A percentile compares a stretch with the other conserved stretches of the same genome.
phyloP scores from a whole-genome alignment of 2,329 filamentous ascomycete genomes.

The Zymoseptoria crescenta region DNA sequence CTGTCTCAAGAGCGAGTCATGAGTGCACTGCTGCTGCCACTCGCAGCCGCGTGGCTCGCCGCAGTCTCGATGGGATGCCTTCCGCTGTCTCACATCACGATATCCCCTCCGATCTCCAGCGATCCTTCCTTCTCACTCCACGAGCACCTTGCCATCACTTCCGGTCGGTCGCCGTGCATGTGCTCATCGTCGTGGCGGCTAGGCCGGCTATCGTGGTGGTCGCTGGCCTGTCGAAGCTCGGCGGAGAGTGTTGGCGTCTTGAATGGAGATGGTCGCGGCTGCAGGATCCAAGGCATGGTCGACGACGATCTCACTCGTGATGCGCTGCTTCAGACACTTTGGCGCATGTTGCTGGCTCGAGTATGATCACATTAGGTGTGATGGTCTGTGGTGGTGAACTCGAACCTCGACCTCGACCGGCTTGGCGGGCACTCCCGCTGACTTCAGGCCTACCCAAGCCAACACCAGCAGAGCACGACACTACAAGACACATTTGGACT shows the following conservation, averaged over 20 bases:
- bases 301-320: not conserved
- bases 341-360: not conserved
- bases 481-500: not conserved
- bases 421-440: not conserved
- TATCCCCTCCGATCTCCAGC: not conserved
- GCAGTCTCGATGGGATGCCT: not conserved
- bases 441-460: not conserved
- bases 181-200: not conserved
- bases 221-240: not conserved
- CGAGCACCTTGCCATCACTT: not conserved
- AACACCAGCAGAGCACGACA: not conserved
- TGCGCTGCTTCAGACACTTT: not conserved
- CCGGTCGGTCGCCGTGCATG: not conserved
- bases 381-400: not conserved
- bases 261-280: not conserved
- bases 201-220: not conserved
- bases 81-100: not conserved
- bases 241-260: not conserved
- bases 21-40: not conserved
- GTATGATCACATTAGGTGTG: not conserved
- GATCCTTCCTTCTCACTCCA: not conserved
- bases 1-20: not conserved
- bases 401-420: not conserved
- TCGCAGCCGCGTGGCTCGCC: not conserved
- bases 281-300: not conserved